Evolutionary conservation across 108 stramenopile genomes (phyloP).

Genomic region (Nitzschia sp.): DNA sequence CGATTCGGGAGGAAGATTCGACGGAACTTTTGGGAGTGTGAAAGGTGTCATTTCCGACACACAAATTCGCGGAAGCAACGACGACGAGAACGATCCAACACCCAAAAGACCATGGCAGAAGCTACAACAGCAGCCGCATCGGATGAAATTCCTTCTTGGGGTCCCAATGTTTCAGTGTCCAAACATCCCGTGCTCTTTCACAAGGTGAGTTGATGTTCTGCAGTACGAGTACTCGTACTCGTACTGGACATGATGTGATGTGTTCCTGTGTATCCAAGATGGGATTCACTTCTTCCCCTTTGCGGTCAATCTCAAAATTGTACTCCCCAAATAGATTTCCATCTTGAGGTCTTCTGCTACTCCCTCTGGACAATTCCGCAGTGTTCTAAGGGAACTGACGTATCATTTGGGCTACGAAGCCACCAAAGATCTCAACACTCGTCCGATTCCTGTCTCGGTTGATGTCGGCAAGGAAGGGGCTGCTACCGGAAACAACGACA

Average conservation of each 20-base stretch:
- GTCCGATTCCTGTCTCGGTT: conserved; percentile 64
- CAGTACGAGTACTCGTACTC: too few relatives aligned
- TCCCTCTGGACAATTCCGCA: conserved; percentile 75
- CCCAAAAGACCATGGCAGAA: too few relatives aligned
- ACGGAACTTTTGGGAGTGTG: too few relatives aligned
- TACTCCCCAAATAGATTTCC: too few relatives aligned
- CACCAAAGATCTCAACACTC: conserved; percentile 72
- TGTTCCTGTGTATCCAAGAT: too few relatives aligned
- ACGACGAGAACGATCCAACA: too few relatives aligned
- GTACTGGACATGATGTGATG: too few relatives aligned
- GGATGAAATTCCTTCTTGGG: neutral
- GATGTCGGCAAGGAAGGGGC: conserved; percentile 34
- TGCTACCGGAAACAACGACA: neutral
- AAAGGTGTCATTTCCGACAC: too few relatives aligned
- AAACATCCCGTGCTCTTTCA: conserved; percentile 74
- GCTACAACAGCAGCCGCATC: neutral
- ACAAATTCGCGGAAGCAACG: too few relatives aligned
- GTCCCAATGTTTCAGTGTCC: conserved; percentile 58
- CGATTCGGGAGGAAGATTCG: too few relatives aligned
- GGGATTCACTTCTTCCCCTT: too few relatives aligned
- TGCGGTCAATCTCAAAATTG: too few relatives aligned
- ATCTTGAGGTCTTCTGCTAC: conserved; percentile 79
- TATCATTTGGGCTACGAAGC: conserved; percentile 98
- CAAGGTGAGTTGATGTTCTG: conserved; percentile 49
- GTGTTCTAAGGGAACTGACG: conserved; percentile 88